A percentile compares a stretch with the other conserved stretches of the same genome.
Evolutionary conservation across 2,329 filamentous ascomycete species (phyloP).

Genomic region (Fusarium aywerte): DNA sequence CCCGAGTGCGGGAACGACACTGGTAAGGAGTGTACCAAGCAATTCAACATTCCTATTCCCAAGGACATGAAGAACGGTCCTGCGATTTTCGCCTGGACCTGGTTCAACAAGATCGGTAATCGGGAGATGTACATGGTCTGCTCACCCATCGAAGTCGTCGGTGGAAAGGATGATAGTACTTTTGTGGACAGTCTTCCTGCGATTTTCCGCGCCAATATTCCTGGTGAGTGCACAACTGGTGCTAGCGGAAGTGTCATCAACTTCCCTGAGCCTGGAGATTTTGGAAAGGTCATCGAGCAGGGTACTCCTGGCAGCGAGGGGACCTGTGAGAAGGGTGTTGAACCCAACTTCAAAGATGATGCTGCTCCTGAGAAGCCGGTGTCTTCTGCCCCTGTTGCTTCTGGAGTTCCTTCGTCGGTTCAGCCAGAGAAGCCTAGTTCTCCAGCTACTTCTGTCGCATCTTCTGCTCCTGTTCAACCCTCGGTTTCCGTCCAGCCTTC

Average conservation of each 20-base stretch:
- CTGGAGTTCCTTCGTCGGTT: not conserved
- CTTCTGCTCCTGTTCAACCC: not conserved
- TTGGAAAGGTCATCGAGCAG: conserved; percentile 37
- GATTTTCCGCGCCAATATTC: conserved; percentile 43
- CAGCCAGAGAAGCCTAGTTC: not conserved
- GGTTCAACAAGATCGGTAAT: conserved; percentile 81
- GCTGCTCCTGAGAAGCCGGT: conserved; percentile 6
- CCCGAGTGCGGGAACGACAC: conserved; percentile 38
- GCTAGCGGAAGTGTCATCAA: conserved; percentile 35
- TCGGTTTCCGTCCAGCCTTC: not conserved
- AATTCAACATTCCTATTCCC: conserved; percentile 44
- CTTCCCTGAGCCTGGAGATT: conserved; percentile 43
- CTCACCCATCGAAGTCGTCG: conserved; percentile 71
- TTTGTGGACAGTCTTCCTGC: conserved; percentile 38
- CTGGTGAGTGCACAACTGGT: conserved; percentile 41
- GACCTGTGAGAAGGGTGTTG: conserved; percentile 28
- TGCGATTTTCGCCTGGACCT: conserved; percentile 79
- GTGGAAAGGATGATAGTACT: conserved; percentile 46
- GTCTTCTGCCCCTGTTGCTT: conserved; percentile 2
- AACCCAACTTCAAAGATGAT: conserved; percentile 38
- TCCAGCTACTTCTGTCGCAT: not conserved
- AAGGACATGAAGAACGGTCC: conserved; percentile 55
- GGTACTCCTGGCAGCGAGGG: conserved; percentile 26
- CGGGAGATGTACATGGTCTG: conserved; percentile 91
- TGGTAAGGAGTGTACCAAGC: conserved; percentile 40